These are phyloP conservation scores for Pezicula rhizophila DNA, from an alignment of 2,329 filamentous ascomycete species.

Conservation along the genomic window DNA sequence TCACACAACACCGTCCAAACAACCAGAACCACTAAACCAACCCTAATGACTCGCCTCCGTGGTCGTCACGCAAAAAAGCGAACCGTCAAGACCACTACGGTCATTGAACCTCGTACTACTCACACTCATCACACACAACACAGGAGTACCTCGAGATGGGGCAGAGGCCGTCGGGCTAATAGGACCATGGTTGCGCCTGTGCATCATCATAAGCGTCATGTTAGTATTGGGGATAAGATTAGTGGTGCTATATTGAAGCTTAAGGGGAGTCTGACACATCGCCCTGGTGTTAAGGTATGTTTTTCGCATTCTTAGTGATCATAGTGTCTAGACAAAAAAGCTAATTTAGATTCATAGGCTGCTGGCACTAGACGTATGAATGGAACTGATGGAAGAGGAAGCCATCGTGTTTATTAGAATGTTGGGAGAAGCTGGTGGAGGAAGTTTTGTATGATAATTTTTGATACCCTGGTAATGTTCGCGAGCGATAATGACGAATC, in stretches of 20 bases:
- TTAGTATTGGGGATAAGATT: conserved; percentile 69
- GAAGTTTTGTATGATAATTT: not conserved
- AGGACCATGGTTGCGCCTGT: conserved; percentile 37
- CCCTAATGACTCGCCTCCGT: conserved; percentile 47
- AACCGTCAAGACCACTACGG: conserved; percentile 24
- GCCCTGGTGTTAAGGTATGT: conserved; percentile 64
- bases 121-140: conserved; percentile 21
- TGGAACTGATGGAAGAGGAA: conserved; percentile 65
- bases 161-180: conserved; percentile 27
- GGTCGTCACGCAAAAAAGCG: conserved; percentile 31
- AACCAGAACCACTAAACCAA: conserved; percentile 38
- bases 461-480: not conserved
- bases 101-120: conserved; percentile 11
- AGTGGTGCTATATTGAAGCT: conserved; percentile 70
- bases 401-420: conserved; percentile 27
- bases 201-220: conserved; percentile 62
- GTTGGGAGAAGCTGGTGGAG: not conserved
- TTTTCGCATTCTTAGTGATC: conserved; percentile 6
- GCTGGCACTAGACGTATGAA: conserved; percentile 69
- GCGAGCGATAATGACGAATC: not conserved
- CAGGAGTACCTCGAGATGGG: conserved; percentile 17
- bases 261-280: conserved; percentile 61
- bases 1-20: conserved; percentile 3
- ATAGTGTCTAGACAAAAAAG: not conserved
- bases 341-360: conserved; percentile 41